phyloP scores from a whole-genome alignment of 345 rosid genomes.

The Firmiana major region DNA sequence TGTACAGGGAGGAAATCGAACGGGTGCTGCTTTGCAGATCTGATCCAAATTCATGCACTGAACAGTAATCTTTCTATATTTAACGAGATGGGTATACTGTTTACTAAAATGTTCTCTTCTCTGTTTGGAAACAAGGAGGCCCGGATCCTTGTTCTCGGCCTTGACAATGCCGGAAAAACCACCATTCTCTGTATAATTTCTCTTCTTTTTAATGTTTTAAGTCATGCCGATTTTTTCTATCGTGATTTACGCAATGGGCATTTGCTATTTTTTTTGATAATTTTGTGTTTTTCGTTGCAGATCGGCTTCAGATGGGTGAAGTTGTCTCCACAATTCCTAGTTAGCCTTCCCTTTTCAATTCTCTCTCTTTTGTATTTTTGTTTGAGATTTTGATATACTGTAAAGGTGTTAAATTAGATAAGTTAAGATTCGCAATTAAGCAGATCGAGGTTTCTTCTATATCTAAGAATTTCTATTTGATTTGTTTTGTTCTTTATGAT shows the following conservation, averaged over 20 bases:
- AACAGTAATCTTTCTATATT: constrained; percentile 1
- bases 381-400: neutral
- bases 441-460: neutral
- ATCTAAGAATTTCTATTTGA: constrained; percentile 10
- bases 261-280: constrained; percentile 1
- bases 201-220: neutral
- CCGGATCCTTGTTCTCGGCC: constrained; percentile 61
- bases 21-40: constrained; percentile 27
- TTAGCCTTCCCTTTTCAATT: constrained; percentile 28
- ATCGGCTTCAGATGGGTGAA: constrained; percentile 99
- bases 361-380: neutral
- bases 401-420: neutral
- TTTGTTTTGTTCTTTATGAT: constrained; percentile 12
- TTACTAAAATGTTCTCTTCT: constrained; percentile 48
- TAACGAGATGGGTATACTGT: constrained; percentile 40
- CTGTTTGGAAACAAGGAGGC: constrained; percentile 49
- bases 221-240: neutral
- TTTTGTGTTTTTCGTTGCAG: constrained; percentile 32
- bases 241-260: constrained; percentile 13
- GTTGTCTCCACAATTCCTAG: constrained; percentile 97
- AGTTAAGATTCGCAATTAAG: neutral
- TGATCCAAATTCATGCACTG: constrained; percentile 17
- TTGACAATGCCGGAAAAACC: constrained; percentile 69
- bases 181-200: constrained; percentile 49
- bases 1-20: constrained; percentile 3